Percentiles rank a stretch among this genome's conserved stretches.
Conservation (phyloP, 768 basidiomycete species). For the Dacryopinax primogenitus region DNA sequence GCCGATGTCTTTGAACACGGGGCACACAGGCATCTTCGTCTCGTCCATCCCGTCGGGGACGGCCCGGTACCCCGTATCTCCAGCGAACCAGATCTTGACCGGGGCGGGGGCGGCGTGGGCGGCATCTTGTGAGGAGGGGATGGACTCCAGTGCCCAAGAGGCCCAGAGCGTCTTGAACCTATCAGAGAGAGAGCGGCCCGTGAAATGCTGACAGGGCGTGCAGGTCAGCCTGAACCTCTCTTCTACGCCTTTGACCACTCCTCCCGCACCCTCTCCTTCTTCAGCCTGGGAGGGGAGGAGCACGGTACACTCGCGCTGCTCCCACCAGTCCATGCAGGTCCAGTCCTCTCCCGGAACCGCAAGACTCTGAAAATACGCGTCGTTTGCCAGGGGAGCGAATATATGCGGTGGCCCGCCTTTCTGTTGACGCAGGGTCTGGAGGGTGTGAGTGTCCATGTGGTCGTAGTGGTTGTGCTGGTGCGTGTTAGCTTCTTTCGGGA, state of each 20-base stretch:
- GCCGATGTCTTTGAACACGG: conserved; percentile 62
- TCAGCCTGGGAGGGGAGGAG: conserved; percentile 8
- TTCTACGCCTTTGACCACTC: conserved; percentile 11
- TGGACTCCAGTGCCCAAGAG: conserved; percentile 48
- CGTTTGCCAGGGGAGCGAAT: conserved; percentile 48
- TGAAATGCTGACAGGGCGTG: conserved; percentile 54
- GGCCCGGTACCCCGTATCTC: conserved; percentile 52
- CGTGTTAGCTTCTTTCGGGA: neutral
- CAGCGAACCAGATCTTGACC: conserved; percentile 44
- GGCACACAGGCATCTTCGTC: conserved; percentile 46
- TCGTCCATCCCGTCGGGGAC: conserved; percentile 37
- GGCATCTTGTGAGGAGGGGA: conserved; percentile 17
- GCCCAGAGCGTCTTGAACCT: conserved; percentile 50
- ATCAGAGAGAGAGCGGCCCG: conserved; percentile 39
- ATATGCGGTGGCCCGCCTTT: conserved; percentile 32
- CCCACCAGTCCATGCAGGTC: conserved; percentile 57
- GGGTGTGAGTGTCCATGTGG: conserved; percentile 38
- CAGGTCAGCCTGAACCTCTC: conserved; percentile 39
- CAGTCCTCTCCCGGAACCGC: conserved; percentile 32
- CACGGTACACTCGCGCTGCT: conserved; percentile 27
- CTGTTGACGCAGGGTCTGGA: conserved; percentile 26
- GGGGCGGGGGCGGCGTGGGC: neutral
- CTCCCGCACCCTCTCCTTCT: conserved; percentile 4
- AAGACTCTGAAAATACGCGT: conserved; percentile 30
- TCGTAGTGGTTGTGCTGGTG: conserved; percentile 41